phyloP scores from a whole-genome alignment of 2,329 filamentous ascomycete species.

The Stagonosporopsis tanaceti region DNA sequence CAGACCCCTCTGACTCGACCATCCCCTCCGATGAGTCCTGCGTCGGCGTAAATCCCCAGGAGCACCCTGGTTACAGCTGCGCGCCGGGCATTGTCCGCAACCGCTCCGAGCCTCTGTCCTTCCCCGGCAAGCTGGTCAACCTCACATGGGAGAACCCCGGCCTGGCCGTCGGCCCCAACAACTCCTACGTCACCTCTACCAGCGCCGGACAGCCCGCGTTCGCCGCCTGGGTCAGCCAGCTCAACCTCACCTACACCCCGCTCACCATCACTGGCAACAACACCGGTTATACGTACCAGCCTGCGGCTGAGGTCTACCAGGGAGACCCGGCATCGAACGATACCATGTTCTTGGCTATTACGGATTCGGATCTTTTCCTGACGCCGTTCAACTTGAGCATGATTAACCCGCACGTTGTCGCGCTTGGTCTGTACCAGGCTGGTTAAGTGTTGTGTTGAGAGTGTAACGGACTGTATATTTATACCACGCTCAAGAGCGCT shows the following conservation, averaged over 20 bases:
- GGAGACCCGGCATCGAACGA: conserved; percentile 76
- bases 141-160: conserved; percentile 78
- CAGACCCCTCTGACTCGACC: conserved; percentile 61
- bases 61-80: conserved; percentile 66
- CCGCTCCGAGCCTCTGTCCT: conserved; percentile 74
- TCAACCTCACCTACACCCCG: conserved; percentile 63
- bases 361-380: conserved; percentile 71
- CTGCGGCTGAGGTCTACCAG: conserved; percentile 71
- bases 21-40: conserved; percentile 62
- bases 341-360: conserved; percentile 81
- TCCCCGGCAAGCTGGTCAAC: conserved; percentile 75
- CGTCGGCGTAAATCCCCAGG: conserved; percentile 62
- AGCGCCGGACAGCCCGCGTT: conserved; percentile 67
- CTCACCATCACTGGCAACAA: conserved; percentile 70
- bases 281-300: conserved; percentile 75
- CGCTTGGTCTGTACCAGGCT: conserved; percentile 78
- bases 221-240: conserved; percentile 79
- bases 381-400: conserved; percentile 79
- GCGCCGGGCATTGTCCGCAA: conserved; percentile 72
- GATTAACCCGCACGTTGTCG: conserved; percentile 79
- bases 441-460: conserved; percentile 59
- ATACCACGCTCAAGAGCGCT: background rate
- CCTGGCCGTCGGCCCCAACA: conserved; percentile 76
- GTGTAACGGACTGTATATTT: conserved; percentile 25
- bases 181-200: conserved; percentile 75